phyloP scores from a whole-genome alignment of 2,329 filamentous ascomycete species.

The Pleochaeta shiraiana region DNA sequence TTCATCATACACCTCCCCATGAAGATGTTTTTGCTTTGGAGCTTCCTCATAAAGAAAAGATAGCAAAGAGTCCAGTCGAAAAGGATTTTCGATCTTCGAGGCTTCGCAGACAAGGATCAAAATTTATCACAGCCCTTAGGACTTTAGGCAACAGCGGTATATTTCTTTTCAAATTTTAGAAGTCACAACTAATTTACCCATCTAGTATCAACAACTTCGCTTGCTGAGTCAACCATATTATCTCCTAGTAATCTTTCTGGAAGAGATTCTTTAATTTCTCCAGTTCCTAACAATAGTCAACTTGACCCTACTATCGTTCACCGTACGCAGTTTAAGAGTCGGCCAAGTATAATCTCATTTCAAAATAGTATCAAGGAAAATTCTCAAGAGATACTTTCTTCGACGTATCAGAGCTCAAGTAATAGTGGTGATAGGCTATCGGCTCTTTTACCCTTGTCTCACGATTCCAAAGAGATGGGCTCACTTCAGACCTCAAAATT shows the following conservation, averaged over 20 bases:
- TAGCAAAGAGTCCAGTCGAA: not conserved
- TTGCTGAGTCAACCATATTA: slow-evolving; percentile 5
- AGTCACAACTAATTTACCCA: not conserved
- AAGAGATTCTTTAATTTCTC: slow-evolving; percentile 19
- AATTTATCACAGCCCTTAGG: slow-evolving; percentile 22
- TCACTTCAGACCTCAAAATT: not conserved
- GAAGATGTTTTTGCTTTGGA: slow-evolving; percentile 11
- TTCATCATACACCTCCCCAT: slow-evolving; percentile 3
- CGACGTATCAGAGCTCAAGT: not conserved
- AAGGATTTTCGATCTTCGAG: slow-evolving; percentile 18
- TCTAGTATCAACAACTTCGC: slow-evolving; percentile 9
- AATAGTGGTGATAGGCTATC: not conserved
- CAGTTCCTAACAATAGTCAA: slow-evolving; percentile 21
- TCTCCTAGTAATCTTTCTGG: slow-evolving; percentile 4
- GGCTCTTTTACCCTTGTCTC: not conserved
- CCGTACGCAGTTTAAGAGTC: slow-evolving; percentile 20
- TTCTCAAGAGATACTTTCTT: not conserved
- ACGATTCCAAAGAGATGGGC: not conserved
- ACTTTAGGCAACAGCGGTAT: slow-evolving; percentile 22
- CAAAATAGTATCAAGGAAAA: slow-evolving; percentile 13
- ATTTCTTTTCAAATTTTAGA: not conserved
- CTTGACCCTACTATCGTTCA: slow-evolving; percentile 24
- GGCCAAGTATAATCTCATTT: slow-evolving; percentile 19
- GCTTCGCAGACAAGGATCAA: slow-evolving; percentile 22
- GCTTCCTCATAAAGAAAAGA: not conserved